Conservation (phyloP, 768 basidiomycete species). For the Paxillus involutus region DNA sequence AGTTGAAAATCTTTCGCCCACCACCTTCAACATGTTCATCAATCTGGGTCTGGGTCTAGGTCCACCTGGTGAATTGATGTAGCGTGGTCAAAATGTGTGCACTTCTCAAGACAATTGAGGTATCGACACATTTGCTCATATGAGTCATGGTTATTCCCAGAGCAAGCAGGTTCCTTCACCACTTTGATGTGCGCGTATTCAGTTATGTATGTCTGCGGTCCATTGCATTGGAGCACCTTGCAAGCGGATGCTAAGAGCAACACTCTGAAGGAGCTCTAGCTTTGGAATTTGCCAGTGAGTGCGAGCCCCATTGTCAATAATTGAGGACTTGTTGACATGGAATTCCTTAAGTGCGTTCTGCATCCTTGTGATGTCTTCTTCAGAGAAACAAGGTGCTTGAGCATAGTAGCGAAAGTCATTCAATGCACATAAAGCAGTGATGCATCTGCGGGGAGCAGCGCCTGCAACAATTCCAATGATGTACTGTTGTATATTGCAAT, state of each 20-base stretch:
- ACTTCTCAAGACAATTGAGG: conserved; percentile 32
- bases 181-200: conserved; percentile 33
- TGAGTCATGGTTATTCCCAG: conserved; percentile 34
- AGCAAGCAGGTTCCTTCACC: conserved; percentile 31
- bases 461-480: conserved; percentile 35
- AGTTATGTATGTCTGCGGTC: conserved; percentile 36
- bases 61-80: too few species aligned
- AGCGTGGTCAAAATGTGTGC: conserved; percentile 26
- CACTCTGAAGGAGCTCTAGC: conserved; percentile 37
- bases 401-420: conserved; percentile 37
- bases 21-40: too few species aligned
- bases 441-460: conserved; percentile 27
- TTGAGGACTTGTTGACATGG: conserved; percentile 33
- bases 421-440: conserved; percentile 33
- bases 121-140: conserved; percentile 33
- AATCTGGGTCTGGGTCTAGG: too few species aligned
- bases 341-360: conserved; percentile 25
- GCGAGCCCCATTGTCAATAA: conserved; percentile 30
- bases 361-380: conserved; percentile 17
- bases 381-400: conserved; percentile 29
- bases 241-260: conserved; percentile 26
- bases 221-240: conserved; percentile 35
- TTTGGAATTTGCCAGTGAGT: conserved; percentile 42
- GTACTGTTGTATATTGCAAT: conserved; percentile 35
- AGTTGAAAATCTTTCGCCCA: too few species aligned